Evolutionary conservation across 257 asterid genomes (phyloP), one percentile per base, ranked within the genome.

Genomic region (Thymus quinquecostatus): DNA sequence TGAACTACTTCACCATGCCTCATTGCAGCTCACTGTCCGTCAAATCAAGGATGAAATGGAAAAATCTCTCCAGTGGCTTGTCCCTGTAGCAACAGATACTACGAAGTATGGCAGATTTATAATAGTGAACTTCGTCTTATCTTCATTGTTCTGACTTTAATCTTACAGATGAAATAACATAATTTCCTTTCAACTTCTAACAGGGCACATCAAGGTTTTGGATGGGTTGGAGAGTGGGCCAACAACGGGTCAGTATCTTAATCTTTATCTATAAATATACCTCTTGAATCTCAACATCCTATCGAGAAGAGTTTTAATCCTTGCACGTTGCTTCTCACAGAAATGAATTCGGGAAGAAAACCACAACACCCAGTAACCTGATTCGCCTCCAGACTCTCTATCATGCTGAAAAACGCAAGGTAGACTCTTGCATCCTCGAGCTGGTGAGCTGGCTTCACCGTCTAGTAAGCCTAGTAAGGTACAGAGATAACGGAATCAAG

Each of bases 211-310:
- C 99, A 95, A 71, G 99, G 99, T 60, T 95, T 95, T 29, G 99
- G 99, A 80, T 95, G 99, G 99, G 99, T 95, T 41, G 99, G 99
- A 80, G 99, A 95, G 69, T 95, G 99, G 99, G 99, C 99, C 12
- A 95, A 87, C 75, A 79, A 91, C 12, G 96, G 98, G 99, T 95
- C 10, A 87, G 96, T 38, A 38, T 84, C 50, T 44, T 3, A 1
- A 44, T 44, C 8, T 44, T 3, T 8, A 44, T 44, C 8, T 44
- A 7, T 44, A 6, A 1, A 8, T 10, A 44, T 10, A 5, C 9
- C 6, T 33, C 28, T 32, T 6, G 28, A 34, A 28, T 21, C 64
- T 62, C 67, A 51, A 60, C 49, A 50, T 9, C 30, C 33, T 12
- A 7, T 14, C 8, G 3, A 44, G 49, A 44, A 28, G 72, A 70